Conservation (phyloP, 805 yeast species). For the Sugiyamaella marilandica region DNA sequence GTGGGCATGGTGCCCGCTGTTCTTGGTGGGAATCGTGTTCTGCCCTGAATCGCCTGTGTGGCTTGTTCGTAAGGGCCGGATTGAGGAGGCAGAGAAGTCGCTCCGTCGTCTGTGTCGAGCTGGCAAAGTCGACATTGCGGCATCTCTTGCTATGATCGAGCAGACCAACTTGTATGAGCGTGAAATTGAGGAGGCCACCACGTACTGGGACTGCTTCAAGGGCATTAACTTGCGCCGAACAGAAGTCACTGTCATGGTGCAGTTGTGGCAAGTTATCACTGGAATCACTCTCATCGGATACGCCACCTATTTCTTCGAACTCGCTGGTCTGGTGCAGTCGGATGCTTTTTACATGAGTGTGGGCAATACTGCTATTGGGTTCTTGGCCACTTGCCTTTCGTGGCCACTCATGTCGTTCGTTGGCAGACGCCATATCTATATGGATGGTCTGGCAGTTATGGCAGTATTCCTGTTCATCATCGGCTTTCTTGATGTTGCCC, state of each 20-base stretch:
- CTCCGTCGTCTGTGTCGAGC: slow-evolving; percentile 30
- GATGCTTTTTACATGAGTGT: slow-evolving; percentile 39
- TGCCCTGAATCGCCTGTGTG: slow-evolving; percentile 51
- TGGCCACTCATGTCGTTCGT: slow-evolving; percentile 20
- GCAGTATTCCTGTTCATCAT: slow-evolving; percentile 37
- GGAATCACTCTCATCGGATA: slow-evolving; percentile 21
- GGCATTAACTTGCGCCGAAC: slow-evolving; percentile 47
- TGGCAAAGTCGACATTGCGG: slow-evolving; percentile 17
- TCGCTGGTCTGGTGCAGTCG: slow-evolving; percentile 32
- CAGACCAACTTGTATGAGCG: slow-evolving; percentile 38
- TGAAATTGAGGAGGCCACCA: slow-evolving; percentile 17
- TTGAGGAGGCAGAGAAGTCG: slow-evolving; percentile 42
- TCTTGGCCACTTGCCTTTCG: slow-evolving; percentile 36
- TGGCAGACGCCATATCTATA: slow-evolving; percentile 21
- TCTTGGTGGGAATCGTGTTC: slow-evolving; percentile 36
- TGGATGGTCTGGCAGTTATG: slow-evolving; percentile 35
- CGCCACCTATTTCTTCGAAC: slow-evolving; percentile 43
- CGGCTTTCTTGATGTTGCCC: slow-evolving; percentile 30
- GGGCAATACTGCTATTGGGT: slow-evolving; percentile 43
- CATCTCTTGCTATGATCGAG: slow-evolving; percentile 35
- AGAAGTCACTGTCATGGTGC: slow-evolving; percentile 36
- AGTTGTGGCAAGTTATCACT: slow-evolving; percentile 15
- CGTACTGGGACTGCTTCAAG: slow-evolving; percentile 41
- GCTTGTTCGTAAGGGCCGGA: slow-evolving; percentile 41
- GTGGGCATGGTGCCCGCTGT: slow-evolving; percentile 46